phyloP scores from a whole-genome alignment of 805 yeast genomes.

The Cyberlindnera nakhonratchasimensis region DNA sequence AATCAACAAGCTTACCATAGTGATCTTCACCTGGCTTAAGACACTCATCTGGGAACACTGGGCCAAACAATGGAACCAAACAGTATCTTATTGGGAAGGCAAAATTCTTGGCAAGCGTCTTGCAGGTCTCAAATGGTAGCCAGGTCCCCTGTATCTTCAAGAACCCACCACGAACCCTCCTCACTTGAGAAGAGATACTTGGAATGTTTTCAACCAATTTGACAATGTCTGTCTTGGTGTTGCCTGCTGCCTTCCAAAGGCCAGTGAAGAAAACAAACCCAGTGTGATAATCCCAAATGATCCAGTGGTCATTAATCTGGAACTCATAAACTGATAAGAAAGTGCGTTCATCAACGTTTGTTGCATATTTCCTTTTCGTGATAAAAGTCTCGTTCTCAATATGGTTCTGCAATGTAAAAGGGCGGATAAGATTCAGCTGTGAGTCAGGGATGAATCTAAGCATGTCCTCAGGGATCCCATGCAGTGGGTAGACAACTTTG shows the following conservation, averaged over 20 bases:
- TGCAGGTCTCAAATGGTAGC: slow-evolving; percentile 72
- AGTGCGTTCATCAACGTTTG: slow-evolving; percentile 69
- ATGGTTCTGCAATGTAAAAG: slow-evolving; percentile 4
- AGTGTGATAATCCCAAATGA: slow-evolving; percentile 39
- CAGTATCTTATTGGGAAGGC: slow-evolving; percentile 76
- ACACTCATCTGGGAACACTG: slow-evolving; percentile 45
- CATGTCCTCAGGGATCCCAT: slow-evolving; percentile 14
- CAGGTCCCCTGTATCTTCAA: slow-evolving; percentile 93
- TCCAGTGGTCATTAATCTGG: slow-evolving; percentile 63
- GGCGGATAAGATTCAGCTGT: slow-evolving; percentile 17
- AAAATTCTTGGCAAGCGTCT: slow-evolving; percentile 63
- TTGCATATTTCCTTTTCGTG: slow-evolving; percentile 53
- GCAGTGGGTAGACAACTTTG: slow-evolving; percentile 19
- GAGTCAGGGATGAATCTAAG: slow-evolving; percentile 23
- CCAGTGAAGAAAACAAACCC: slow-evolving; percentile 23
- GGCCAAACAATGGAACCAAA: slow-evolving; percentile 78
- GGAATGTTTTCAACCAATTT: slow-evolving; percentile 45
- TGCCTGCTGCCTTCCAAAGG: slow-evolving; percentile 36
- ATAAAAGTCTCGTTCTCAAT: slow-evolving; percentile 10
- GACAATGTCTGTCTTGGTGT: slow-evolving; percentile 73
- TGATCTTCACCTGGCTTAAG: slow-evolving; percentile 22
- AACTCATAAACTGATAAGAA: slow-evolving; percentile 71
- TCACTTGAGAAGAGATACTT: slow-evolving; percentile 29
- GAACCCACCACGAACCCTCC: slow-evolving; percentile 85
- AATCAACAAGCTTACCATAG: slow-evolving; percentile 25